These are phyloP conservation scores for Pseudogymnoascus sp. DNA, from an alignment of 2,329 filamentous ascomycete genomes.

Conservation along the genomic window DNA sequence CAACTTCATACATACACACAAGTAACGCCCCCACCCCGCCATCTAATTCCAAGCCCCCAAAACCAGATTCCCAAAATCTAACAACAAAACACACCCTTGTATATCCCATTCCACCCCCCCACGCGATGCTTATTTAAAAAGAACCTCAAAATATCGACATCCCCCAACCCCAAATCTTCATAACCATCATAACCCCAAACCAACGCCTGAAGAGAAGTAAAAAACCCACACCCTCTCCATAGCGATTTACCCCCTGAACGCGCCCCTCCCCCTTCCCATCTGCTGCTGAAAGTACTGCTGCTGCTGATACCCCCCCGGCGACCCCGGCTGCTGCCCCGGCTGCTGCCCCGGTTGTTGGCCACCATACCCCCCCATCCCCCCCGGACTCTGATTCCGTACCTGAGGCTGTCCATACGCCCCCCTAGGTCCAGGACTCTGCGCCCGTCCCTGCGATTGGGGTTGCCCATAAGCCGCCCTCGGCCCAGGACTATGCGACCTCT, in stretches of 20 bases:
- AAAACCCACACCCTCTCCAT: neutral
- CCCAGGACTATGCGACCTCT: neutral
- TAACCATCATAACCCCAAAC: neutral
- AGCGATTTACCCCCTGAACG: neutral
- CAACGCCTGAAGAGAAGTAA: neutral
- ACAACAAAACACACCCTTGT: neutral
- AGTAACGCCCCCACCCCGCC: neutral
- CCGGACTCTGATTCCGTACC: slow-evolving; percentile 9
- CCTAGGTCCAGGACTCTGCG: neutral
- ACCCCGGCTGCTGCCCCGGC: neutral
- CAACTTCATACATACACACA: neutral
- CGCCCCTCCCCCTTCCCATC: neutral
- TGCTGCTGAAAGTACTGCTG: neutral
- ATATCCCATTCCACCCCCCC: neutral
- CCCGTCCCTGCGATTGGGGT: too few relatives aligned
- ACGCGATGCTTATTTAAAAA: neutral
- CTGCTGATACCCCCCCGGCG: neutral
- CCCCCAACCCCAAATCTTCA: neutral
- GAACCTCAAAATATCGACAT: too few relatives aligned
- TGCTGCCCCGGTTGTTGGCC: slow-evolving; percentile 4
- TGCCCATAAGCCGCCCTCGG: neutral
- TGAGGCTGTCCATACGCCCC: neutral
- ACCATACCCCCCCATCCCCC: slow-evolving; percentile 9
- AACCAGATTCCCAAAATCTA: neutral
- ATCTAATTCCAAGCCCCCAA: neutral